These are phyloP conservation scores for Termitomyces sp. DNA, from an alignment of 768 basidiomycete species.

Conservation along the genomic window DNA sequence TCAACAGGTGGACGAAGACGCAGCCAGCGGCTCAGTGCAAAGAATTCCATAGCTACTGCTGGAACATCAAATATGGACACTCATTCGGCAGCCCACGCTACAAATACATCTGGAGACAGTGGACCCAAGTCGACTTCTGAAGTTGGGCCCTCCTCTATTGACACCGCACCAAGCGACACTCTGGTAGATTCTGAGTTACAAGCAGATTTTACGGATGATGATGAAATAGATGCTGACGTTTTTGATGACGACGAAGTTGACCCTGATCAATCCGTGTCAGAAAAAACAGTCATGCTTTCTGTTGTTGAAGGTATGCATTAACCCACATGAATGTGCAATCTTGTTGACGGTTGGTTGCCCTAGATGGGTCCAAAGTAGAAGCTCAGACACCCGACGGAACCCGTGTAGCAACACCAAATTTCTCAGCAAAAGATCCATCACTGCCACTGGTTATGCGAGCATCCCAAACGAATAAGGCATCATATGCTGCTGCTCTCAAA, in stretches of 20 bases:
- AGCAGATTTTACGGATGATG: slow-evolving; percentile 81
- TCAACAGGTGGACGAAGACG: slow-evolving; percentile 58
- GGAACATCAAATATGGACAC: slow-evolving; percentile 9
- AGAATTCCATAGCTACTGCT: slow-evolving; percentile 30
- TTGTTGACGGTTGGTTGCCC: neutral
- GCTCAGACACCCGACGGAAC: slow-evolving; percentile 98
- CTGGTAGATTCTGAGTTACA: slow-evolving; percentile 59
- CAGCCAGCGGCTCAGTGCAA: slow-evolving; percentile 79
- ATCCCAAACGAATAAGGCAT: slow-evolving; percentile 38
- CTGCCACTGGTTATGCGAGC: slow-evolving; percentile 22
- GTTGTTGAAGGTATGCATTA: slow-evolving; percentile 66
- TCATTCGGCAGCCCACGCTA: slow-evolving; percentile 12
- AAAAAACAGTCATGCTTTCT: slow-evolving; percentile 83
- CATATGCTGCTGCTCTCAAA: slow-evolving; percentile 94
- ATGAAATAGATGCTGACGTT: slow-evolving; percentile 83
- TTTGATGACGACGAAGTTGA: slow-evolving; percentile 80
- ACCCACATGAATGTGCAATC: neutral
- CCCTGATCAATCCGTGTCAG: slow-evolving; percentile 58
- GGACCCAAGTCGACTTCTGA: slow-evolving; percentile 9
- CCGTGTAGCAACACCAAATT: slow-evolving; percentile 82
- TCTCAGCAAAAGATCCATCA: slow-evolving; percentile 33
- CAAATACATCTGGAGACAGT: slow-evolving; percentile 1
- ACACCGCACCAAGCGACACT: slow-evolving; percentile 48
- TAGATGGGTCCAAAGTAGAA: slow-evolving; percentile 90
- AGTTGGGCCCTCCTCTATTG: slow-evolving; percentile 24